phyloP scores from a whole-genome alignment of 2,329 filamentous ascomycete species.

The Paecilomyces niveus region DNA sequence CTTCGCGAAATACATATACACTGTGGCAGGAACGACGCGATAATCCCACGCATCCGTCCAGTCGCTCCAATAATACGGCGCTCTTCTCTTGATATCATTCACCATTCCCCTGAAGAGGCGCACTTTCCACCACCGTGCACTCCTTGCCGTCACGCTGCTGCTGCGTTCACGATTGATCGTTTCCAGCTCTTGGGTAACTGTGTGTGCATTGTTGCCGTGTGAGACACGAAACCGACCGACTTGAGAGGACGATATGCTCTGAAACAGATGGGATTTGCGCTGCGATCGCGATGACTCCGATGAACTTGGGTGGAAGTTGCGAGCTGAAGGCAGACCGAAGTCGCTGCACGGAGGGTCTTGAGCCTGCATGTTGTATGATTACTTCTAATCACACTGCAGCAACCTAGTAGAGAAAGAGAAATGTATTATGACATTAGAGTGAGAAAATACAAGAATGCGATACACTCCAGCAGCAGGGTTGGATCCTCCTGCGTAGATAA shows the following conservation, averaged over 20 bases:
- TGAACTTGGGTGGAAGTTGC: slow-evolving; percentile 20
- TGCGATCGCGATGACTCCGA: slow-evolving; percentile 10
- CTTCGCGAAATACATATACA: slow-evolving; percentile 97
- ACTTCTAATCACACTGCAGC: background rate
- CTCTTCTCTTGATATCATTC: slow-evolving; percentile 66
- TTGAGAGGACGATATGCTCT: slow-evolving; percentile 13
- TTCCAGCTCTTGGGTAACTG: background rate
- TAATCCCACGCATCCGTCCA: slow-evolving; percentile 88
- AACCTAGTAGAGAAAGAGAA: background rate
- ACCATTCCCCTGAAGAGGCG: slow-evolving; percentile 71
- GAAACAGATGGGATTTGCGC: slow-evolving; percentile 21
- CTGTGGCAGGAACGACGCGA: slow-evolving; percentile 74
- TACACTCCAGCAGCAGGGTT: background rate
- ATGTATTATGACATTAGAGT: background rate
- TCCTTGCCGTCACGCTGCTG: slow-evolving; percentile 3
- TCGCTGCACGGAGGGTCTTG: slow-evolving; percentile 11
- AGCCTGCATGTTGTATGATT: slow-evolving; percentile 5
- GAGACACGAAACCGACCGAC: slow-evolving; percentile 8
- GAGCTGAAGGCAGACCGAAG: slow-evolving; percentile 15
- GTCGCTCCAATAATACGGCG: slow-evolving; percentile 73
- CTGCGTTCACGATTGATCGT: slow-evolving; percentile 4
- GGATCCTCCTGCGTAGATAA: background rate
- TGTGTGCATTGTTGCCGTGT: background rate
- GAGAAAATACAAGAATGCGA: background rate
- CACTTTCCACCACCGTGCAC: slow-evolving; percentile 62